A percentile compares a stretch with the other conserved stretches of the same genome.
These are phyloP conservation scores for Hyphopichia buzzinii DNA, from an alignment of 1,139 yeast species.

Conservation along the genomic window DNA sequence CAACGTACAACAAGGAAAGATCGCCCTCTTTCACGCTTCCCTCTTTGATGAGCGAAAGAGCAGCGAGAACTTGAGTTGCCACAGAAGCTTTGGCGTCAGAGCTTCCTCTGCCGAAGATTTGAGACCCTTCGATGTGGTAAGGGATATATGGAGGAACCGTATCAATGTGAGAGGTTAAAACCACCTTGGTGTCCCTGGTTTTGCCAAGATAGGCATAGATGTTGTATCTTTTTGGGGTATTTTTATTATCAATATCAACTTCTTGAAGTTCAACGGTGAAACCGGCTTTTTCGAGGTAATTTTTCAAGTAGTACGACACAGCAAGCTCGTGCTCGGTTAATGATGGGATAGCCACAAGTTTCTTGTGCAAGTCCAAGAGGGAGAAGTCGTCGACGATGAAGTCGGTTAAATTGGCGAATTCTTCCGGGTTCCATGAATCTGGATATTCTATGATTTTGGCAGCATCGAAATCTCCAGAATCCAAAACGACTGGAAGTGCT, in stretches of 20 bases:
- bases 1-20: constrained; percentile 58
- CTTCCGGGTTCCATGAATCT: not conserved
- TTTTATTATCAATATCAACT: constrained; percentile 23
- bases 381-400: constrained; percentile 11
- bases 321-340: constrained; percentile 31
- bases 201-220: constrained; percentile 57
- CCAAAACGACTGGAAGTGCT: no score
- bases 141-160: constrained; percentile 69
- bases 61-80: constrained; percentile 59
- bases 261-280: constrained; percentile 50
- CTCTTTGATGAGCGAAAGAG: constrained; percentile 38
- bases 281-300: constrained; percentile 40
- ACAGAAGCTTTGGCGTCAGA: constrained; percentile 70
- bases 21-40: constrained; percentile 51
- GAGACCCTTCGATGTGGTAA: constrained; percentile 47
- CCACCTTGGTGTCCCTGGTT: constrained; percentile 44
- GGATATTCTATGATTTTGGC: no score
- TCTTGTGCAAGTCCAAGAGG: constrained; percentile 21
- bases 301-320: constrained; percentile 30
- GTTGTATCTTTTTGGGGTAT: constrained; percentile 37
- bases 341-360: constrained; percentile 35
- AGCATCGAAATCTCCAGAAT: no score
- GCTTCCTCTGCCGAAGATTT: constrained; percentile 63
- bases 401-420: constrained; percentile 8
- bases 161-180: constrained; percentile 66